phyloP scores from a whole-genome alignment of 2,329 filamentous ascomycete species.

The Diaporthe batatas region DNA sequence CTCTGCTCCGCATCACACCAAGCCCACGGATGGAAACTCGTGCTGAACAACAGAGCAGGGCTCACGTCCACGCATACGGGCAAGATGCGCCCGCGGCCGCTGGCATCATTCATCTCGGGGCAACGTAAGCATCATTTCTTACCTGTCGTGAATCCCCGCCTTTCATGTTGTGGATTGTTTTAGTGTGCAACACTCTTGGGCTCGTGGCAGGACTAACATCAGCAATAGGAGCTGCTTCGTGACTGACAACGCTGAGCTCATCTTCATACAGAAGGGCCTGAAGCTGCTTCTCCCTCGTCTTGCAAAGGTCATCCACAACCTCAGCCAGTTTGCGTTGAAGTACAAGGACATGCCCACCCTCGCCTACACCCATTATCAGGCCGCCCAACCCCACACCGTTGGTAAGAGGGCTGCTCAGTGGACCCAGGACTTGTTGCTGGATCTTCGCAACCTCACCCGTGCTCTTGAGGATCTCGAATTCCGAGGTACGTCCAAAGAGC shows the following conservation, averaged over 20 bases:
- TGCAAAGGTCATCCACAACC: slow-evolving; percentile 81
- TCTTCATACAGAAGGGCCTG: slow-evolving; percentile 80
- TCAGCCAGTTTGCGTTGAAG: slow-evolving; percentile 78
- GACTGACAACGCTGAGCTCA: slow-evolving; percentile 83
- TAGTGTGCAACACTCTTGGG: too few species aligned
- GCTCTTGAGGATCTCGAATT: slow-evolving; percentile 78
- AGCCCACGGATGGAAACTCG: neutral
- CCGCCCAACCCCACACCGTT: slow-evolving; percentile 72
- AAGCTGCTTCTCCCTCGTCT: slow-evolving; percentile 83
- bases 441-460: slow-evolving; percentile 47
- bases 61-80: slow-evolving; percentile 81
- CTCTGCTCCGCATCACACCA: neutral
- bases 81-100: slow-evolving; percentile 80
- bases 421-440: slow-evolving; percentile 71
- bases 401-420: slow-evolving; percentile 75
- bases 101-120: slow-evolving; percentile 72
- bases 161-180: too few species aligned
- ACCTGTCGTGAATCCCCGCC: too few species aligned
- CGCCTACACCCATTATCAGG: slow-evolving; percentile 81
- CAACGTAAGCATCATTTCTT: slow-evolving; percentile 19
- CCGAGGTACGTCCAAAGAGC: slow-evolving; percentile 72
- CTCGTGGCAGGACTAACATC: too few species aligned
- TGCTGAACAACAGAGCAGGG: slow-evolving; percentile 44
- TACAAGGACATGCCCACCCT: slow-evolving; percentile 77
- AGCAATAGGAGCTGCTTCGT: slow-evolving; percentile 62